phyloP scores from a whole-genome alignment of 2,329 filamentous ascomycete genomes.

The Periglandula ipomoeae region DNA sequence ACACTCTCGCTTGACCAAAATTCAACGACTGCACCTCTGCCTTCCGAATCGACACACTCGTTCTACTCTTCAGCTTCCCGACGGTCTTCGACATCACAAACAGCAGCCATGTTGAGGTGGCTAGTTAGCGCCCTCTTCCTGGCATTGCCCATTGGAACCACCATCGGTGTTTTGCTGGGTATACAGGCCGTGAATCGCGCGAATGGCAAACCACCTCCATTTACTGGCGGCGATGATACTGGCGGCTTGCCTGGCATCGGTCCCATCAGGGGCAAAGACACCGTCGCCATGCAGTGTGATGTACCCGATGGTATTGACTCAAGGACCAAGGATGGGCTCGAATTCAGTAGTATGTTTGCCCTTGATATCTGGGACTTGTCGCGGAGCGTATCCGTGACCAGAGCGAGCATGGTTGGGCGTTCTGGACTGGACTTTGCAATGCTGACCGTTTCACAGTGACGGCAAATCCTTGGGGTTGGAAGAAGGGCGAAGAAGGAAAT shows the following conservation, averaged over 20 bases:
- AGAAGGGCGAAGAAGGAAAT: conserved; percentile 25
- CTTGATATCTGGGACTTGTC: background rate
- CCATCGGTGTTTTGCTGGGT: conserved; percentile 39
- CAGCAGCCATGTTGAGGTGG: conserved; percentile 29
- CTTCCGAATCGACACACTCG: background rate
- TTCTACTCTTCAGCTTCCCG: background rate
- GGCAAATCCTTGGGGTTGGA: conserved; percentile 46
- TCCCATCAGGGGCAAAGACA: conserved; percentile 21
- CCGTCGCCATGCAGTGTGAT: conserved; percentile 31
- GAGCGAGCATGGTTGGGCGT: background rate
- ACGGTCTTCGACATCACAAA: background rate
- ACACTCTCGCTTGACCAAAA: background rate
- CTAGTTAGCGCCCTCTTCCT: conserved; percentile 41
- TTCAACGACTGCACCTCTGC: no score
- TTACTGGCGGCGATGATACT: conserved; percentile 19
- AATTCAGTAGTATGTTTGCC: conserved; percentile 36
- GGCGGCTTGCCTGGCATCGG: conserved; percentile 7
- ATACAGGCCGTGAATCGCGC: conserved; percentile 35
- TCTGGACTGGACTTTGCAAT: background rate
- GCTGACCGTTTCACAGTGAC: conserved; percentile 31
- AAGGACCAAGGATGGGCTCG: conserved; percentile 27
- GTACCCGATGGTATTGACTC: conserved; percentile 36
- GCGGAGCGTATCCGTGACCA: background rate
- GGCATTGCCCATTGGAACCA: conserved; percentile 39
- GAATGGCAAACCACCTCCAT: conserved; percentile 34